phyloP scores from a whole-genome alignment of 345 rosid species.

The Tarenaya hassleriana region DNA sequence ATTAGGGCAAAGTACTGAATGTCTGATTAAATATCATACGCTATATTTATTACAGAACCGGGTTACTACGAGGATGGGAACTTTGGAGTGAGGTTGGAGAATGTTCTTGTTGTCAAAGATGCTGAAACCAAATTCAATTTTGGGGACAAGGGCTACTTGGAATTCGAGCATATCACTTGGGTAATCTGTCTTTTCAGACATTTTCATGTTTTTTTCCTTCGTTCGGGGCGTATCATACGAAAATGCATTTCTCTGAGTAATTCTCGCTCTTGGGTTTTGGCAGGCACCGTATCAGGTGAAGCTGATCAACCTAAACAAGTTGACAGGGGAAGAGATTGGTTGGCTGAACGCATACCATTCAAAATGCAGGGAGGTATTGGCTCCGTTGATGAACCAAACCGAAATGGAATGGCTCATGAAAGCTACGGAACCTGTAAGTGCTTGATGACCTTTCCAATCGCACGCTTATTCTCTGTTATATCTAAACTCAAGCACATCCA shows the following conservation, averaged over 20 bases:
- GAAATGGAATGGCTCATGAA: slow-evolving; percentile 82
- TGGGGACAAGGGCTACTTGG: slow-evolving; percentile 84
- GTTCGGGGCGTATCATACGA: background rate
- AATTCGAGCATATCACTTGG: slow-evolving; percentile 97
- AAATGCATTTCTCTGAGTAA: background rate
- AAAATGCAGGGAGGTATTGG: slow-evolving; percentile 63
- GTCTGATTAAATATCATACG: background rate
- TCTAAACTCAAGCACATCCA: too few relatives aligned
- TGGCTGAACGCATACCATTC: slow-evolving; percentile 81
- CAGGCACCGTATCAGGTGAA: slow-evolving; percentile 92
- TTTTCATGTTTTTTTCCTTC: slow-evolving; percentile 4
- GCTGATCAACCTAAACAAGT: slow-evolving; percentile 49
- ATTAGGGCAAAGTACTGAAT: slow-evolving; percentile 3
- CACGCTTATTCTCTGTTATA: slow-evolving; percentile 11
- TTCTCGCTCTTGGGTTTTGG: background rate
- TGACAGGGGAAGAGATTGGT: slow-evolving; percentile 58
- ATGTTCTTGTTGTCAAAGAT: slow-evolving; percentile 70
- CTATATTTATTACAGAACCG: slow-evolving; percentile 43
- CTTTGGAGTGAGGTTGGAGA: slow-evolving; percentile 95
- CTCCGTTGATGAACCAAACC: slow-evolving; percentile 51
- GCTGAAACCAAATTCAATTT: slow-evolving; percentile 76
- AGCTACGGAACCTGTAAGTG: slow-evolving; percentile 72
- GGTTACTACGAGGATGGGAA: slow-evolving; percentile 92
- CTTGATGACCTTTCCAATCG: slow-evolving; percentile 19
- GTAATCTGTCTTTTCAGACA: slow-evolving; percentile 36